A percentile compares a stretch with the other conserved stretches of the same genome.
Conservation (phyloP, 768 basidiomycete genomes). For the Psilocybe cyanescens region DNA sequence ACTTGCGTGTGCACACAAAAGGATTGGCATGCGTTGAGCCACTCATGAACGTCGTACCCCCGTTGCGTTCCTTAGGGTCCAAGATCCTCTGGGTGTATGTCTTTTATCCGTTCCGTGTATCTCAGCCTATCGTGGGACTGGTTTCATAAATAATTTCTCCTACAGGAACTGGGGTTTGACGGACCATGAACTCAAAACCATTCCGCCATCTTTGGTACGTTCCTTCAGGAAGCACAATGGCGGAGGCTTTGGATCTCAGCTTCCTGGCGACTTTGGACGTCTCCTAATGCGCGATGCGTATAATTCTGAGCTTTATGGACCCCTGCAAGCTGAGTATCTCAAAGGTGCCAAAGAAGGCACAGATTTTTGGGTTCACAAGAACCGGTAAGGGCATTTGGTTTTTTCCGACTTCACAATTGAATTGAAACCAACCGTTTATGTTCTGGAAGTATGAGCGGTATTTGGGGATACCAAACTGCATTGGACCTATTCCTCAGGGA, state of each 20-base stretch:
- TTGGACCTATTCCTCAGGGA: constrained; percentile 66
- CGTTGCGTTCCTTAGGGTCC: constrained; percentile 49
- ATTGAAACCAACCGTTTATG: neutral
- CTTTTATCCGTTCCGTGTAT: neutral
- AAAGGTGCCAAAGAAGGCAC: constrained; percentile 57
- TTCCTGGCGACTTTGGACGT: constrained; percentile 57
- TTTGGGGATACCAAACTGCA: constrained; percentile 68
- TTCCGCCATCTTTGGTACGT: constrained; percentile 63
- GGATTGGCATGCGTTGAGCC: constrained; percentile 64
- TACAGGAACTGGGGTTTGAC: constrained; percentile 75
- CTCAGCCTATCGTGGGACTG: neutral
- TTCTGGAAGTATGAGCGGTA: constrained; percentile 56
- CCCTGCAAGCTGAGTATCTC: constrained; percentile 57
- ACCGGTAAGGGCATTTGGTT: constrained; percentile 44
- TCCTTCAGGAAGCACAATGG: constrained; percentile 52
- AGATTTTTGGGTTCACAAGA: constrained; percentile 77
- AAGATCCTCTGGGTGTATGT: constrained; percentile 71
- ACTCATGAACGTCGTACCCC: constrained; percentile 49
- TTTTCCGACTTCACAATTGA: neutral
- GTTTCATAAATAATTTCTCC: neutral
- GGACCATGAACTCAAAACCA: constrained; percentile 59
- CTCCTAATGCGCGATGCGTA: constrained; percentile 59
- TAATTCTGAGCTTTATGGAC: constrained; percentile 67
- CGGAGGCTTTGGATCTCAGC: constrained; percentile 56
- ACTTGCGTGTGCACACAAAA: constrained; percentile 54